phyloP scores from a whole-genome alignment of 208 protist genomes.

The Trypanosoma conorhini region DNA sequence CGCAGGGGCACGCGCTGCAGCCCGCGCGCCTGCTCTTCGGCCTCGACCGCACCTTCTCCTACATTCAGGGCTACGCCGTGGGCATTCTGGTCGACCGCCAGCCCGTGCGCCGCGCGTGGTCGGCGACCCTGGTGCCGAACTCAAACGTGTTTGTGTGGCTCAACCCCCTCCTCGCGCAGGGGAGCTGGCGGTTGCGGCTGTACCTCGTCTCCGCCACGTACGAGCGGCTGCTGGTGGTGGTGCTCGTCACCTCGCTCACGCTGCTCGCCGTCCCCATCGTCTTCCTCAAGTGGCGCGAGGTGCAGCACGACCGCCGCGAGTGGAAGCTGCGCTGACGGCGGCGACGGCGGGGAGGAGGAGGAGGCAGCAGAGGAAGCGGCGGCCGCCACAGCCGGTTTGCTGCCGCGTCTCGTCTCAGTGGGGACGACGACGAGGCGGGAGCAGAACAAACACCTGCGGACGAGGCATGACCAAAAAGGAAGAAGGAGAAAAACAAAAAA shows the following conservation, averaged over 20 bases:
- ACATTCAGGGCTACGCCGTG: conserved; percentile 64
- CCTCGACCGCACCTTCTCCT: conserved; percentile 69
- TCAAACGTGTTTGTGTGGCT: conserved; percentile 54
- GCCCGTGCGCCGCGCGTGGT: conserved; percentile 35
- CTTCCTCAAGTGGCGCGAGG: conserved; percentile 52
- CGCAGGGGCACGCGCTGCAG: conserved; percentile 37
- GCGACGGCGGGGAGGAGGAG: not conserved
- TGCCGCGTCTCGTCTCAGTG: no score
- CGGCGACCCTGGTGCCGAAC: conserved; percentile 68
- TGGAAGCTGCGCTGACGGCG: conserved; percentile 38
- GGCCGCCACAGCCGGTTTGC: not conserved
- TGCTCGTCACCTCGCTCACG: conserved; percentile 35
- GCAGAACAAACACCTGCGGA: no score
- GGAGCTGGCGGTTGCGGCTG: conserved; percentile 53
- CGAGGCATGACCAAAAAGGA: no score
- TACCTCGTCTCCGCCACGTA: conserved; percentile 62
- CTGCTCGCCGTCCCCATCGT: conserved; percentile 58
- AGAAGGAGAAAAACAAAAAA: not conserved
- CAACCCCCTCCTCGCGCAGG: conserved; percentile 30
- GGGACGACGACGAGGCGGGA: no score
- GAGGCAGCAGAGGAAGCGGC: not conserved
- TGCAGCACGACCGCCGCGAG: conserved; percentile 52
- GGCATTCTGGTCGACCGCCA: conserved; percentile 26
- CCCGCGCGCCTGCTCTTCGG: conserved; percentile 49
- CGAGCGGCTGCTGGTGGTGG: conserved; percentile 37